phyloP scores from a whole-genome alignment of 495 filamentous ascomycete species.

The Pyrenula aspistea region DNA sequence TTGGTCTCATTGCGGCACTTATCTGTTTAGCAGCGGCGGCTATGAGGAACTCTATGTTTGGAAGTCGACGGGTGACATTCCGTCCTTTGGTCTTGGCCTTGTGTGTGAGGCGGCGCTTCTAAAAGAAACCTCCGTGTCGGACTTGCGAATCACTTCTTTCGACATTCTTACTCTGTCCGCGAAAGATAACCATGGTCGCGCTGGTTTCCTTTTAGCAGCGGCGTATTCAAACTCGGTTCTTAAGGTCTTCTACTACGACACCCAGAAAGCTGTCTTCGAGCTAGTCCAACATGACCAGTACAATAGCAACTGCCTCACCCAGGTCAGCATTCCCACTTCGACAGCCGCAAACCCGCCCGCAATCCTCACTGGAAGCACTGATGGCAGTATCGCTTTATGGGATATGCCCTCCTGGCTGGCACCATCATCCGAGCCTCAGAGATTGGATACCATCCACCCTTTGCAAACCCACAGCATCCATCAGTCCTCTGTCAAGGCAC shows the following conservation, averaged over 20 bases:
- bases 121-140: constrained; percentile 45
- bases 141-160: constrained; percentile 72
- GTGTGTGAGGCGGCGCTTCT: constrained; percentile 51
- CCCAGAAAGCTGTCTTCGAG: constrained; percentile 27
- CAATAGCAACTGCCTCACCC: constrained; percentile 68
- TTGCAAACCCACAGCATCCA: constrained; percentile 42
- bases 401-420: no score
- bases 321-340: constrained; percentile 25
- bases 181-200: constrained; percentile 3
- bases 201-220: constrained; percentile 43
- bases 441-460: constrained; percentile 16
- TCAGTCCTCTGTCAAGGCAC: constrained; percentile 60
- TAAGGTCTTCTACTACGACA: constrained; percentile 51
- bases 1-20: constrained; percentile 53
- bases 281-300: constrained; percentile 50
- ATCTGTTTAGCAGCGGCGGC: constrained; percentile 74
- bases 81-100: constrained; percentile 41
- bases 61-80: constrained; percentile 42
- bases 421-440: background rate
- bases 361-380: constrained; percentile 2
- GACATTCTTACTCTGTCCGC: constrained; percentile 34
- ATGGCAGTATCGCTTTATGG: constrained; percentile 1
- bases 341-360: background rate
- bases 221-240: constrained; percentile 71
- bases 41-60: constrained; percentile 85